Conservation (phyloP, 2,329 filamentous ascomycete species). For the Pseudogymnoascus sp. region DNA sequence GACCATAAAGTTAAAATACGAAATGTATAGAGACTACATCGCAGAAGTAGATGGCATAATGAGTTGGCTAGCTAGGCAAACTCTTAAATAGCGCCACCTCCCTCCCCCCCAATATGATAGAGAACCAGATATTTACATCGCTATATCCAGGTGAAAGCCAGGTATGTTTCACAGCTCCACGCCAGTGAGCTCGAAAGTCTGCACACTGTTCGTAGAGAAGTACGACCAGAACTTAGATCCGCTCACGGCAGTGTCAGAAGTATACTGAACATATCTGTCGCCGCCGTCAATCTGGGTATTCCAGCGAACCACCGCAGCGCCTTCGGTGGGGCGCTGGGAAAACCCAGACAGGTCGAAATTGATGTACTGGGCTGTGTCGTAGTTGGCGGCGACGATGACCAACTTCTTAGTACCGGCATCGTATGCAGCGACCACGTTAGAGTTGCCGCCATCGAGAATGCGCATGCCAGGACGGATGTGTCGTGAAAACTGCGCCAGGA, state of each 20-base stretch:
- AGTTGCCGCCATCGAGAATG: slow-evolving; percentile 30
- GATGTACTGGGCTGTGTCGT: slow-evolving; percentile 30
- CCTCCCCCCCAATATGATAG: no score
- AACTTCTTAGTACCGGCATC: slow-evolving; percentile 28
- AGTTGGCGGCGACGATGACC: slow-evolving; percentile 35
- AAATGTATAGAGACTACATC: background rate
- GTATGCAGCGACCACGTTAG: slow-evolving; percentile 34
- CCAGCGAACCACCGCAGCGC: slow-evolving; percentile 31
- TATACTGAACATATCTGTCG: slow-evolving; percentile 27
- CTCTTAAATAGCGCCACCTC: no score
- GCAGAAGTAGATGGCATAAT: background rate
- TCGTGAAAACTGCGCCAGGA: slow-evolving; percentile 35
- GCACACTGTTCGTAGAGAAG: slow-evolving; percentile 29
- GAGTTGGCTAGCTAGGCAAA: background rate
- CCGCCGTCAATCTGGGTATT: slow-evolving; percentile 31
- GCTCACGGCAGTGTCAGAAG: slow-evolving; percentile 26
- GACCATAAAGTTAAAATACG: background rate
- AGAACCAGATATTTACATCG: background rate
- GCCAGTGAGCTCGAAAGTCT: slow-evolving; percentile 31
- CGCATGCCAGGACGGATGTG: slow-evolving; percentile 35
- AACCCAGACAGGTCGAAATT: slow-evolving; percentile 34
- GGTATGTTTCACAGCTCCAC: background rate
- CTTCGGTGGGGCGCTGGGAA: slow-evolving; percentile 16
- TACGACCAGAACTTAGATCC: slow-evolving; percentile 32
- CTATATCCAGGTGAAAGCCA: background rate